A percentile compares a stretch with the other conserved stretches of the same genome.
Conservation (phyloP, 257 asterid genomes). For the Euphrasia confusa region DNA sequence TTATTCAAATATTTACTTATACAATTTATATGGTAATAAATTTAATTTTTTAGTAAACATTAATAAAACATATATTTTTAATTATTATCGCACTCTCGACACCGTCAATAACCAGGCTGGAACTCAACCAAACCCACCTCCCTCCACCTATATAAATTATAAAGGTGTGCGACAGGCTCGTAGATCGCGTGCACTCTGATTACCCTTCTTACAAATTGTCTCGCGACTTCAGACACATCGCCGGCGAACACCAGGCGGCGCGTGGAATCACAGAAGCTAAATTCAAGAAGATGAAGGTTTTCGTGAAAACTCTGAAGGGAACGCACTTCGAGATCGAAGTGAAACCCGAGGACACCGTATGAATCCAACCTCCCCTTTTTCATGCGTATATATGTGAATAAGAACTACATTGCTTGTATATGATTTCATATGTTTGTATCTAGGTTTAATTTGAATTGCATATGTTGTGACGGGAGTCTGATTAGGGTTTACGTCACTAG, state of each 20-base stretch:
- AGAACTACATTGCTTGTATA: not conserved
- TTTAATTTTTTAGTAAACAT: no score
- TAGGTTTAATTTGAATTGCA: not conserved
- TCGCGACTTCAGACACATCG: no score
- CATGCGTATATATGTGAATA: not conserved
- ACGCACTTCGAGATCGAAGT: constrained; percentile 43
- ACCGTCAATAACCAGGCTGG: constrained; percentile 23
- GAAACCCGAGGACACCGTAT: constrained; percentile 38
- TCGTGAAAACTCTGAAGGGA: constrained; percentile 46
- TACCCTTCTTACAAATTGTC: no score
- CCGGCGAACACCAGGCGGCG: no score
- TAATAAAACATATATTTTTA: no score
- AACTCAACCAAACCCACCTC: constrained; percentile 3
- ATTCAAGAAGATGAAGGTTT: constrained; percentile 33
- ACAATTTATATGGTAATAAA: no score
- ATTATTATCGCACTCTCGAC: no score
- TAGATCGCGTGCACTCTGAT: no score
- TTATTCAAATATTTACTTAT: no score
- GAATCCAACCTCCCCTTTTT: not conserved
- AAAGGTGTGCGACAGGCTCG: no score
- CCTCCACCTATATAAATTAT: no score
- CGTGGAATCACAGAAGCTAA: no score
- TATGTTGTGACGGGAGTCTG: not conserved
- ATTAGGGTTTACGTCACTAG: not conserved
- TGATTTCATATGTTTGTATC: not conserved